Evolutionary conservation across 2,329 filamentous ascomycete species (phyloP).

Genomic region (Xylariaceae sp.): DNA sequence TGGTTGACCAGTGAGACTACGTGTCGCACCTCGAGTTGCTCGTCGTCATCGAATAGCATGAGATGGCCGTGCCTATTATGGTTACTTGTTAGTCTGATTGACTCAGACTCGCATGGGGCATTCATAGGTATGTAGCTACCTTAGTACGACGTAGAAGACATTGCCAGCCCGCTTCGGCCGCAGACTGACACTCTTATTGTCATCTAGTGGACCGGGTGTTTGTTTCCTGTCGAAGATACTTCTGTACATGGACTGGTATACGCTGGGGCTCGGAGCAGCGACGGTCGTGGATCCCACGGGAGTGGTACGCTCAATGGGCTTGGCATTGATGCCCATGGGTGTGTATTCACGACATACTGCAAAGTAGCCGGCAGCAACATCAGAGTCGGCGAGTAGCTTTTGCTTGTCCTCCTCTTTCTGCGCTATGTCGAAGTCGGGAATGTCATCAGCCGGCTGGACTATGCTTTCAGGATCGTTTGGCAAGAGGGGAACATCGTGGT

Average conservation of each 20-base stretch:
- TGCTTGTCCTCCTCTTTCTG: conserved; percentile 60
- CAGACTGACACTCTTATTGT: conserved; percentile 45
- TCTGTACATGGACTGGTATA: conserved; percentile 97
- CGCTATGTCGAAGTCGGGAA: conserved; percentile 57
- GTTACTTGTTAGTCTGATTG: neutral
- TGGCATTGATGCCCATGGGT: conserved; percentile 86
- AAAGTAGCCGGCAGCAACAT: conserved; percentile 88
- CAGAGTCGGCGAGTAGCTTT: conserved; percentile 56
- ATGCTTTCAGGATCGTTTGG: conserved; percentile 39
- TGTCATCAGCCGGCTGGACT: conserved; percentile 61
- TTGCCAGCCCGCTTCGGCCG: conserved; percentile 69
- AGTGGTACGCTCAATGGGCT: conserved; percentile 81
- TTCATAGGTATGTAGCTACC: conserved; percentile 48
- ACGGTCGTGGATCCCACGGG: conserved; percentile 73
- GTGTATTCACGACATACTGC: conserved; percentile 93
- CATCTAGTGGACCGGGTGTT: conserved; percentile 42
- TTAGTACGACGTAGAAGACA: conserved; percentile 87
- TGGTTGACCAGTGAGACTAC: conserved; percentile 92
- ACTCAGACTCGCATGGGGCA: neutral
- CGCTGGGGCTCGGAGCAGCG: conserved; percentile 78
- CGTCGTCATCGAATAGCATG: conserved; percentile 95
- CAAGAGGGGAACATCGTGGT: conserved; percentile 34
- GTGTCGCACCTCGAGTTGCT: conserved; percentile 92
- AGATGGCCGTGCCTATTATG: conserved; percentile 78
- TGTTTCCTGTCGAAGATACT: conserved; percentile 86